Evolutionary conservation across 2,329 filamentous ascomycete genomes (phyloP).

Genomic region (Zymoseptoria crescenta): DNA sequence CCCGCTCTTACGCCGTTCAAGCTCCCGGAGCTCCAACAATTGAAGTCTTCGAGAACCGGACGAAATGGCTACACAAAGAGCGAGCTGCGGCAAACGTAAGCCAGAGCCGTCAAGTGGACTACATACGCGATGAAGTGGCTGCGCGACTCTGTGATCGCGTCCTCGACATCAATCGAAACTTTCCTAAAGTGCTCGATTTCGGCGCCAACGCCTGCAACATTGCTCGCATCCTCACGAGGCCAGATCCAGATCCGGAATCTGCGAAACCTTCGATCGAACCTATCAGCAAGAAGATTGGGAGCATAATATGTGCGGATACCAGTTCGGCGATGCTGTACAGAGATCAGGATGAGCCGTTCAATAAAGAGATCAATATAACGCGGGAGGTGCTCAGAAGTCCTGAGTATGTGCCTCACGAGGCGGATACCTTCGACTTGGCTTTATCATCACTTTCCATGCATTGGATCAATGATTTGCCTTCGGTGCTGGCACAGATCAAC

Average conservation of each 20-base stretch:
- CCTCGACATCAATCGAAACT: conserved; percentile 85
- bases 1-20: conserved; percentile 61
- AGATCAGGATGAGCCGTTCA: conserved; percentile 67
- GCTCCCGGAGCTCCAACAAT: conserved; percentile 68
- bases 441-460: conserved; percentile 84
- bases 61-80: conserved; percentile 89
- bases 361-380: conserved; percentile 61
- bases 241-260: conserved; percentile 57
- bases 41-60: conserved; percentile 82
- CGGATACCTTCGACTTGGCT: conserved; percentile 78
- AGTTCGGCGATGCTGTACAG: conserved; percentile 72
- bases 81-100: conserved; percentile 65
- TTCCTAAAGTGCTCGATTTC: conserved; percentile 77
- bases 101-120: conserved; percentile 73
- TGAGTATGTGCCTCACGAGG: conserved; percentile 66
- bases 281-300: conserved; percentile 61
- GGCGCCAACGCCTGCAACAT: conserved; percentile 96
- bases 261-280: conserved; percentile 55
- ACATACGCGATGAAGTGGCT: conserved; percentile 88
- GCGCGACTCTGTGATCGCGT: conserved; percentile 75
- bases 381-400: conserved; percentile 68
- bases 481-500: conserved; percentile 76
- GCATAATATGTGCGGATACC: conserved; percentile 74
- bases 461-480: conserved; percentile 96
- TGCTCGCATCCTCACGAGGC: conserved; percentile 62